Percentiles rank a stretch among this genome's conserved stretches.
Conservation (phyloP, 306 rosid species). For the Mucuna pruriens region DNA sequence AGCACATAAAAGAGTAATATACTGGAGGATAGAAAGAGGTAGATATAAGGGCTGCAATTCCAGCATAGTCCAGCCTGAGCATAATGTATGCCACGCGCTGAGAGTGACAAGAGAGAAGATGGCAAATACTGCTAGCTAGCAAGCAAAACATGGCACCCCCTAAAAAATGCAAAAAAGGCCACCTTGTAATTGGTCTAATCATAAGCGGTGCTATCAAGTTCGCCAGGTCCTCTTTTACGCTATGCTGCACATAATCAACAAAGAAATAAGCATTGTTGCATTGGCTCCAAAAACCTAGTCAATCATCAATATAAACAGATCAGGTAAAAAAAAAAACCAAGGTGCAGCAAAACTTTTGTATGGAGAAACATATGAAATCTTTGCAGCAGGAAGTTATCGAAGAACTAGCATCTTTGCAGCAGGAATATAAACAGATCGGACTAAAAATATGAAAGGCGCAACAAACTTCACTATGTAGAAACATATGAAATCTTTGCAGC, state of each 20-base stretch:
- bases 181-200: constrained; percentile 87
- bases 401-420: constrained; percentile 15
- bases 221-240: constrained; percentile 76
- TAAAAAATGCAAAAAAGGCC: constrained; percentile 94
- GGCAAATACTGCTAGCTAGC: constrained; percentile 91
- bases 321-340: constrained; percentile 3
- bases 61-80: constrained; percentile 98
- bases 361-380: constrained; percentile 4
- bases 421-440: background rate
- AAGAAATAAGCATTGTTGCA: constrained; percentile 27
- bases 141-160: constrained; percentile 99
- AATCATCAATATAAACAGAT: constrained; percentile 27
- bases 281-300: constrained; percentile 28
- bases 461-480: background rate
- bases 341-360: background rate
- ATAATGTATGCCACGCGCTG: constrained; percentile 79
- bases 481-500: background rate
- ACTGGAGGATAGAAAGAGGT: constrained; percentile 96
- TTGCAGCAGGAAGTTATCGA: constrained; percentile 10
- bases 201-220: constrained; percentile 80
- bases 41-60: constrained; percentile 94
- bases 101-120: constrained; percentile 94
- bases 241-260: constrained; percentile 60
- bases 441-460: background rate
- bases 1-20: constrained; percentile 95